Evolutionary conservation across 768 basidiomycete species (phyloP).

Genomic region (Panus rudis): DNA sequence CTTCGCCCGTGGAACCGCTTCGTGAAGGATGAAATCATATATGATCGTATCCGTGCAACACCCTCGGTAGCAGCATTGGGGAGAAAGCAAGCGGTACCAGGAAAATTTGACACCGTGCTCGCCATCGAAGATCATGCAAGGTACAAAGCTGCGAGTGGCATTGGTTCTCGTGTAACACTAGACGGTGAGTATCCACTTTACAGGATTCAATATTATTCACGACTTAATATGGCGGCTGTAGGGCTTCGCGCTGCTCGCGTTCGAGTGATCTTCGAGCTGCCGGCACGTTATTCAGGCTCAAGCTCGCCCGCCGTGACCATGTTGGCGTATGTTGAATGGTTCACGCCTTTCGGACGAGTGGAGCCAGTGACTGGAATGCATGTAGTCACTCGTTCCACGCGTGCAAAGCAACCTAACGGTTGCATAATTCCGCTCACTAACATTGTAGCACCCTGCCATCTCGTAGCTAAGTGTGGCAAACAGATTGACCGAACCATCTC

Average conservation of each 20-base stretch:
- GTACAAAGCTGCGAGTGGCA: background rate
- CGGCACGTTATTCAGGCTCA: background rate
- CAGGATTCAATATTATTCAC: background rate
- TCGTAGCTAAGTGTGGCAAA: background rate
- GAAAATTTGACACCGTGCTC: conserved; percentile 2
- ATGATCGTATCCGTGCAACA: conserved; percentile 1
- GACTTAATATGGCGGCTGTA: background rate
- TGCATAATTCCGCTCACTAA: background rate
- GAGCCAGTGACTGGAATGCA: background rate
- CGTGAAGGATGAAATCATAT: too few relatives aligned
- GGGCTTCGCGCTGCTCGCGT: conserved; percentile 4
- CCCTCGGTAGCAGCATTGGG: background rate
- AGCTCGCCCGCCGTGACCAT: too few relatives aligned
- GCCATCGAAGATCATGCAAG: background rate
- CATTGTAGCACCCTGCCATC: conserved; percentile 1
- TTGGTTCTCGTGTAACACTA: too few relatives aligned
- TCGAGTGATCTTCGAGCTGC: conserved; percentile 1
- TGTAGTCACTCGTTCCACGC: background rate
- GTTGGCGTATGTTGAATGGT: conserved; percentile 5
- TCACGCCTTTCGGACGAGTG: background rate
- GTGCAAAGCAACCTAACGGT: background rate
- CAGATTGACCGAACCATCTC: conserved; percentile 1
- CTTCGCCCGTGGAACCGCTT: too few relatives aligned
- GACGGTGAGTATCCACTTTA: background rate
- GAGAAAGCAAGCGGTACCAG: background rate